These are phyloP conservation scores for Cladosporium sp. DNA, from an alignment of 2,329 filamentous ascomycete genomes.

Conservation along the genomic window DNA sequence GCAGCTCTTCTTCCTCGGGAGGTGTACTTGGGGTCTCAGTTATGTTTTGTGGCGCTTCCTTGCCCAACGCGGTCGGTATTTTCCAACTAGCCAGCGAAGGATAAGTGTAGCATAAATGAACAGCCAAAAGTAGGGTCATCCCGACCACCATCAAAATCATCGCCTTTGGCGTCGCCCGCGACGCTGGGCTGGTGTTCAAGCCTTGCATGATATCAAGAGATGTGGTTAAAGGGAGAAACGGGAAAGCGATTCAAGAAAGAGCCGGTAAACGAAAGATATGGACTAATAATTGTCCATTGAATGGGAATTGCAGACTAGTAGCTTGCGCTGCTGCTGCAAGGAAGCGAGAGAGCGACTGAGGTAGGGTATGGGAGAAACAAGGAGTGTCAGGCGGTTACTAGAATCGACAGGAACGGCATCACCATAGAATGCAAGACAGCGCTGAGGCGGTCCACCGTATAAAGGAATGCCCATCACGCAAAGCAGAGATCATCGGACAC, in stretches of 20 bases:
- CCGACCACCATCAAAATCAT: background rate
- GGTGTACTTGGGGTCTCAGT: background rate
- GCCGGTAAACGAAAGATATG: background rate
- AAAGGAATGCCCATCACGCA: background rate
- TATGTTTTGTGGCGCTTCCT: background rate
- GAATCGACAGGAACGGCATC: background rate
- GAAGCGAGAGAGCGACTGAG: background rate
- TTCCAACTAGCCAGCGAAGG: constrained; percentile 1
- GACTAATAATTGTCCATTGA: background rate
- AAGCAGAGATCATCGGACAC: background rate
- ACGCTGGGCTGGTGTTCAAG: background rate
- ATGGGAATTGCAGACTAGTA: background rate
- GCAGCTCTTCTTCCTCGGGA: background rate
- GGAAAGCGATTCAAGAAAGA: background rate
- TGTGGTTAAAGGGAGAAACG: background rate
- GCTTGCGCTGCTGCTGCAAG: background rate
- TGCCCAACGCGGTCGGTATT: background rate
- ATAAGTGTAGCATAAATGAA: constrained; percentile 4
- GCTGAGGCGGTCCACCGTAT: background rate
- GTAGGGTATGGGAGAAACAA: background rate
- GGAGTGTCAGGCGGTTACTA: background rate
- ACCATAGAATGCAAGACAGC: background rate
- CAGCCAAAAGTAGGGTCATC: constrained; percentile 1
- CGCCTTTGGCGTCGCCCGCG: constrained; percentile 10
- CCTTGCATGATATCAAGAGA: constrained; percentile 1